phyloP scores from a whole-genome alignment of 176 grass and related monocot species.

The Cenchrus americanus region DNA sequence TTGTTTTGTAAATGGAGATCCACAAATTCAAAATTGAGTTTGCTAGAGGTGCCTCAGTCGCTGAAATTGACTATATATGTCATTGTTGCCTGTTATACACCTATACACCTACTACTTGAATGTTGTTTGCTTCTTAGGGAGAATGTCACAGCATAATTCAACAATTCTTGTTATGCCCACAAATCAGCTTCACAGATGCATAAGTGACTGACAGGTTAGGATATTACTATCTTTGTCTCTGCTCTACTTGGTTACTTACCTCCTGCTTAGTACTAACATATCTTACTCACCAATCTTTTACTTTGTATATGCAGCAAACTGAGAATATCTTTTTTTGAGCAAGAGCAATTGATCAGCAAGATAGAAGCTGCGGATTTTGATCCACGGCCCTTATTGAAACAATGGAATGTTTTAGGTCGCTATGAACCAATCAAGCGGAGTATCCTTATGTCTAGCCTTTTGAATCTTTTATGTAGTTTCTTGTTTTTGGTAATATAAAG shows the following conservation, averaged over 20 bases:
- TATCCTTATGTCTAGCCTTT: slow-evolving; percentile 46
- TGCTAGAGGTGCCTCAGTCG: not conserved
- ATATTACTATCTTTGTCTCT: not conserved
- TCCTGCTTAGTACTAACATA: not conserved
- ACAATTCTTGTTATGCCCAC: not conserved
- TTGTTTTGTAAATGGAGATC: not conserved
- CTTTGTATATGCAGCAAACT: slow-evolving; percentile 31
- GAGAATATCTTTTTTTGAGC: slow-evolving; percentile 53
- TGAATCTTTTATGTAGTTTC: not conserved
- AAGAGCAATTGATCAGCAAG: slow-evolving; percentile 47
- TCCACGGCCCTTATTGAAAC: slow-evolving; percentile 42
- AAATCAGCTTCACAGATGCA: not conserved
- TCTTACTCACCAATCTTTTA: slow-evolving; percentile 17
- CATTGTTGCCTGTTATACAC: not conserved
- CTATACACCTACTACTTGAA: not conserved
- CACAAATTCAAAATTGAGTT: not conserved
- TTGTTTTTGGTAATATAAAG: not conserved
- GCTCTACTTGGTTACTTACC: not conserved
- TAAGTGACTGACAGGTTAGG: not conserved
- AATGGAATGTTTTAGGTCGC: slow-evolving; percentile 46
- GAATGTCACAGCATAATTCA: not conserved
- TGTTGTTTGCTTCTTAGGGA: not conserved
- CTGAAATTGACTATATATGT: not conserved
- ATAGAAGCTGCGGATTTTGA: slow-evolving; percentile 55
- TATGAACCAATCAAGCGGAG: slow-evolving; percentile 65